Base-by-base conservation (phyloP, 495 filamentous ascomycete species). In the Tetracladium setigerum region DNA sequence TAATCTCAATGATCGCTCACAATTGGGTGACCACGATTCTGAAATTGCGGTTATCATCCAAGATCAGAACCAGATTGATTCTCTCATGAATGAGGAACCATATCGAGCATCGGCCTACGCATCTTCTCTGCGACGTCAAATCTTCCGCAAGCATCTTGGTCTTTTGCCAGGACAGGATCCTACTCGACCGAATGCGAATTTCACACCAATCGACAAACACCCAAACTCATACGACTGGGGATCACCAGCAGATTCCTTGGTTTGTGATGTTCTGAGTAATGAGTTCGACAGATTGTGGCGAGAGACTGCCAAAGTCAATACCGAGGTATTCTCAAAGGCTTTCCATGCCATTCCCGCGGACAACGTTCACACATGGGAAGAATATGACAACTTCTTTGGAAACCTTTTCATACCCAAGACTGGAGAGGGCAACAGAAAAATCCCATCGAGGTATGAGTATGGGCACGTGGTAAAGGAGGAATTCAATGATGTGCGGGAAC, bases 1-100 rank as follows among this genome's bases (percentile, higher is more conserved):
- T 30, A 97, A 97, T 64, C 65, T 97, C 35, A 97, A 97, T 67
- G 91, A 97, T 65, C 85, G 91, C 52, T 91, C 86, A 16, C 91
- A 97, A 63, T 75, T 95, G 13, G 91, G 91, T 14, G 72, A 76
- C 46, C 87, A 92, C 66, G 88, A 95, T 65, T 83, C 77, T 10
- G 82, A 86, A 54, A 84, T 86, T 48, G 82, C 82, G 15, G 67
- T 84, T 39, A 62, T 84, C 27, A 81, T 94, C 53, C 82, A 89
- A 58, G 91, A 95, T 63, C 79, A 74, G 2, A 81, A 79, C 1
- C 73, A 79, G 0, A 62, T 95, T 4, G 71, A 78, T 11, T 83
- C 80, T 6, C 63, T 46, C 47, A 95, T 95, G 88, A 73, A 79
- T 56, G 84, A 85, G 5, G 64, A 70, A 24, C 78, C 74, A 0